Evolutionary conservation across 2,329 filamentous ascomycete genomes (phyloP).

Genomic region (Aspergillus felis): DNA sequence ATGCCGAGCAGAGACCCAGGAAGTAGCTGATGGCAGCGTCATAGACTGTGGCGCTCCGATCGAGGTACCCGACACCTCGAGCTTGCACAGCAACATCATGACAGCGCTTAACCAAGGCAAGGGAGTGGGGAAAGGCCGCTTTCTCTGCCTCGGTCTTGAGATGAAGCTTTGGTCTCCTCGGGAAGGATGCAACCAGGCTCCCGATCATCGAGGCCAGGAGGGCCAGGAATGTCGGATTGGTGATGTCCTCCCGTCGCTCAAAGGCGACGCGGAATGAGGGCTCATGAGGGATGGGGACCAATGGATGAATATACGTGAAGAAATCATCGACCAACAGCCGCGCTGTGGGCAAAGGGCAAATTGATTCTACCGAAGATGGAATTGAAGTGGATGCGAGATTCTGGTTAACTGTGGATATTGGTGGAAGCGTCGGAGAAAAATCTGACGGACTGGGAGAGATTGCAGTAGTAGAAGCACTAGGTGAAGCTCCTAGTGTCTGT

Average conservation of each 20-base stretch:
- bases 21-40: constrained; percentile 46
- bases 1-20: constrained; percentile 38
- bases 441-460: constrained; percentile 41
- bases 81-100: constrained; percentile 43
- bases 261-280: constrained; percentile 44
- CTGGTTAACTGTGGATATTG: constrained; percentile 9
- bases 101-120: constrained; percentile 41
- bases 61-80: constrained; percentile 42
- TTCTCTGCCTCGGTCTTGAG: constrained; percentile 36
- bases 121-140: constrained; percentile 40
- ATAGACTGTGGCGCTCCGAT: constrained; percentile 40
- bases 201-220: constrained; percentile 46
- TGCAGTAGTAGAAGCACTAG: constrained; percentile 8
- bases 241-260: constrained; percentile 40
- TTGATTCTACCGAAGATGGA: constrained; percentile 48
- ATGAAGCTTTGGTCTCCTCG: constrained; percentile 40
- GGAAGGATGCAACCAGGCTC: constrained; percentile 42
- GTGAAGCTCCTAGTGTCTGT: constrained; percentile 46
- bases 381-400: constrained; percentile 34
- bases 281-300: constrained; percentile 46
- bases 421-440: constrained; percentile 39
- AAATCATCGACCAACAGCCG: constrained; percentile 44
- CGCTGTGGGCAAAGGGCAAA: constrained; percentile 40
- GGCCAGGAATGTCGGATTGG: constrained; percentile 41
- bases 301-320: constrained; percentile 47